Base-by-base conservation (phyloP, 1,284 basidiomycete genomes). In the Fomitopsis palustris region DNA sequence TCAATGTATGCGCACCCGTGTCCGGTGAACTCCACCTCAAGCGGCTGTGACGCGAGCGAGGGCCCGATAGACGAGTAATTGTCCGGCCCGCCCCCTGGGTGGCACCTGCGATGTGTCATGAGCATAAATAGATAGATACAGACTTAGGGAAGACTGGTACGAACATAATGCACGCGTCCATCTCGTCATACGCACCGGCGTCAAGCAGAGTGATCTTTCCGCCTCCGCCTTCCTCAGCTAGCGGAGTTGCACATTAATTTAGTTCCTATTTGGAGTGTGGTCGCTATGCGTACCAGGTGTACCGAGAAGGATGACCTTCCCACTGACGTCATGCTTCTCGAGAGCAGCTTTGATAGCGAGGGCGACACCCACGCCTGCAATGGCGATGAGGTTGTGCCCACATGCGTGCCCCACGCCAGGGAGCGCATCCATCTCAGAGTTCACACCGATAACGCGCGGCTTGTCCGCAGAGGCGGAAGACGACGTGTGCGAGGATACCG, bases 341-440 rank as follows among this genome's bases (percentile, higher is more conserved):
- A 95, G 75, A 14, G 87, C 88, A 47, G 82, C 79, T 66, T 87
- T 87, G 55, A 92, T 77, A 9, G 86, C 87, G 51, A 95, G 71
- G 14, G 91, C 86, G 23, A 88, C 81, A 16, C 86, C 92, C 14
- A 92, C 83, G 33, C 92, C 93, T 54, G 84, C 82, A 61, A 90
- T 84, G 49, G 91, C 91, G 62, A 95, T 95, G 58, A 95, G 79
- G 72, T 93, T 94, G 71, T 95, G 92, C 0, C 92, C 92, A 67
- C 92, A 94, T 0, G 86, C 92, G 72, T 93, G 86, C 4, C 86
- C 86, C 55, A 87, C 77, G 29, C 78, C 75, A 23, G 79, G 80
- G 3, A 86, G 74, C 4, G 84, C 79, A 65, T 87, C 86, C 81
- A 87, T 87, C 60, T 94, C 91, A 7, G 87, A 87, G 69, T 91